phyloP scores from a whole-genome alignment of 2,329 filamentous ascomycete species.

The Byssothecium circinans region DNA sequence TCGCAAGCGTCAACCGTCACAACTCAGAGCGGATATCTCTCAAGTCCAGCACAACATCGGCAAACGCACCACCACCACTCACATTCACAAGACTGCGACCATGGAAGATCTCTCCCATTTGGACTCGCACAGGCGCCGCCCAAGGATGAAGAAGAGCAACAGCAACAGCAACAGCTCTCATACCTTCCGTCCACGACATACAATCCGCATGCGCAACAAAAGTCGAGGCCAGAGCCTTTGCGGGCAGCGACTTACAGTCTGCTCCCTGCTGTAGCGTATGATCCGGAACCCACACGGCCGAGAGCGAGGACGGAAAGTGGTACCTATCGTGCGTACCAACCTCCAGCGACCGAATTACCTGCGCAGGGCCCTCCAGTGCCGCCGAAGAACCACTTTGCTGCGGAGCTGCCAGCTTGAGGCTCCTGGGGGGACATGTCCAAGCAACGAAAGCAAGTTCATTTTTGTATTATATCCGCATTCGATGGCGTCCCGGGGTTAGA shows the following conservation, averaged over 20 bases:
- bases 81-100: slow-evolving; percentile 7
- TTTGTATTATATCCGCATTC: too few species aligned
- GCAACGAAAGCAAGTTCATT: not conserved
- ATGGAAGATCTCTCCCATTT: slow-evolving; percentile 2
- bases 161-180: slow-evolving; percentile 1
- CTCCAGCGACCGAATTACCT: slow-evolving; percentile 10
- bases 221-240: not conserved
- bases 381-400: slow-evolving; percentile 8
- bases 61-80: slow-evolving; percentile 2
- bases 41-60: slow-evolving; percentile 6
- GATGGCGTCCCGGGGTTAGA: too few species aligned
- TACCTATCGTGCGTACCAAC: slow-evolving; percentile 2
- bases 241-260: not conserved
- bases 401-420: slow-evolving; percentile 18
- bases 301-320: not conserved
- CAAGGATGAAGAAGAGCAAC: not conserved
- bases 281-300: not conserved
- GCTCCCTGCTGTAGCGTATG: slow-evolving; percentile 2
- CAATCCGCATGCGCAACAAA: not conserved
- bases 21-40: slow-evolving; percentile 10
- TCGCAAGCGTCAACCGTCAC: slow-evolving; percentile 14
- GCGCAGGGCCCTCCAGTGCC: slow-evolving; percentile 14
- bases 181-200: slow-evolving; percentile 14
- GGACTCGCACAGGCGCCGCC: not conserved
- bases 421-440: not conserved